These are phyloP conservation scores for Neurospora sp. DNA, from an alignment of 495 filamentous ascomycete species.

Conservation along the genomic window DNA sequence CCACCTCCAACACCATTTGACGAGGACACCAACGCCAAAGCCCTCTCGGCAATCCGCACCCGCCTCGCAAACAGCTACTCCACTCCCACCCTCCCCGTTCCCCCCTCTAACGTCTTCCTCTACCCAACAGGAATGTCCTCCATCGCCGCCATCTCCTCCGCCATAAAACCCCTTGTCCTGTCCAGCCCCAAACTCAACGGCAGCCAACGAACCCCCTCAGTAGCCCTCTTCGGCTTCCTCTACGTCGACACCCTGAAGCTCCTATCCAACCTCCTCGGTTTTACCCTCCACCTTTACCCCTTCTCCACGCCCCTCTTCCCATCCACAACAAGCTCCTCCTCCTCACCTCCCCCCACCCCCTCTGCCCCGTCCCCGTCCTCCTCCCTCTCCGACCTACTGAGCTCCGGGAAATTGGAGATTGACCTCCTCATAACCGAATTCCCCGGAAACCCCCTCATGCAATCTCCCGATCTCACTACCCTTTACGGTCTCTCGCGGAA, in stretches of 20 bases:
- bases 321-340: too few species aligned
- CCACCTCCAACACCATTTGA: background rate
- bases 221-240: slow-evolving; percentile 2
- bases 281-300: background rate
- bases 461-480: slow-evolving; percentile 6
- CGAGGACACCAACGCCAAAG: background rate
- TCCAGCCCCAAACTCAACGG: background rate
- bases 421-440: slow-evolving; percentile 15
- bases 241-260: slow-evolving; percentile 23
- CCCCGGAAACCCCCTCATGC: slow-evolving; percentile 19
- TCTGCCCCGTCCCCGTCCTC: too few species aligned
- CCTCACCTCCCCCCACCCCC: too few species aligned
- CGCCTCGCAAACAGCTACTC: slow-evolving; percentile 2
- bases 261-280: slow-evolving; percentile 3
- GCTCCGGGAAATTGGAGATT: too few species aligned
- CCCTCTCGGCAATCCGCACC: background rate
- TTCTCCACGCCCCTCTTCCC: background rate
- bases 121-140: slow-evolving; percentile 17
- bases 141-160: slow-evolving; percentile 1
- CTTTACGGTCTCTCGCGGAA: background rate
- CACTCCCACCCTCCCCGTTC: background rate
- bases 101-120: slow-evolving; percentile 10
- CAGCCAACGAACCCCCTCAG: background rate
- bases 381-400: background rate
- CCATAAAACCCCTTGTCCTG: slow-evolving; percentile 1